Evolutionary conservation across 441 rosid species (phyloP), one percentile per base, ranked within the genome.

Genomic region (Mallotus japonicus): DNA sequence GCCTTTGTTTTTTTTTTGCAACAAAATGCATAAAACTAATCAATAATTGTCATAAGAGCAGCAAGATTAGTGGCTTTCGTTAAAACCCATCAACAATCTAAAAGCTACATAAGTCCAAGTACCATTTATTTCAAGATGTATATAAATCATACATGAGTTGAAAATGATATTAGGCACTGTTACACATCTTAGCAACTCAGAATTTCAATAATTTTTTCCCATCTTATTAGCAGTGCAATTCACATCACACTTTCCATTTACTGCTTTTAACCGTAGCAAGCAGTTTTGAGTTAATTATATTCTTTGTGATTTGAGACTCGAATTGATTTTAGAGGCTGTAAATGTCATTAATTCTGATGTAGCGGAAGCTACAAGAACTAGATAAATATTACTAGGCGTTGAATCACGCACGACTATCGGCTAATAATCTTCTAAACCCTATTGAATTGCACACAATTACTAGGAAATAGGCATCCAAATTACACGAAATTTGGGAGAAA

Each of bases 221-320:
- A n/a, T 20, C 49, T 37, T n/a, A 19, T 54, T 32, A 34, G 72
- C 62, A 54, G 8, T 37, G 54, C 55, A 68, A 54, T 37, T 68
- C 58, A 64, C 17, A 22, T 13, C 20, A 64, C 24, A 63, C n/a
- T 42, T 37, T 7, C 6, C 50, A 17, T 8, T 40, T 62, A 19
- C n/a, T 65, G 28, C 20, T 34, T 34, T 16, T 46, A 4, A 66
- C 16, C 6, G 53, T 24, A 47, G 16, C 34, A n/a, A n/a, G 16
- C 46, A 61, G 47, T 15, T 61, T 16, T 15, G 28, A 13, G 14
- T n/a, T 9, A 13, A 54, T 6, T 16, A 51, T 2, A 16, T 32
- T 60, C 5, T 37, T 12, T 2, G 51, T 42, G 59, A 16, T 40
- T 34, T 14, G 2, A 14, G 19, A 24, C 7, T 61, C 42, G 3